A percentile compares a stretch with the other conserved stretches of the same genome.
phyloP scores from a whole-genome alignment of 169 alveolate species.

The Sarcocystis neurona region DNA sequence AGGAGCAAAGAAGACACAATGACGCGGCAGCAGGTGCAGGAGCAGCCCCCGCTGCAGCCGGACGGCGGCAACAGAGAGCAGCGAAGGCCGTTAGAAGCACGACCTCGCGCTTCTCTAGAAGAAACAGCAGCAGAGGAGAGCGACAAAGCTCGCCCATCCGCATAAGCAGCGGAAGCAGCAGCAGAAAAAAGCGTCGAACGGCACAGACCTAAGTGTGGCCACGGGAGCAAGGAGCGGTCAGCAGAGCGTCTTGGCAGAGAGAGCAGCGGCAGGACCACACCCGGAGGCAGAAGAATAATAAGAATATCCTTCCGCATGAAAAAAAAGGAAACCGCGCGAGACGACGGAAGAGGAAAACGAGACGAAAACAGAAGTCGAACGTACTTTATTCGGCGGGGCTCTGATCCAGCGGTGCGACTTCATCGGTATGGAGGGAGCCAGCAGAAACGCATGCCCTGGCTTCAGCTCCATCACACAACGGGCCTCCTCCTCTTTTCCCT shows the following conservation, averaged over 20 bases:
- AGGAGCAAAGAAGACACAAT: too few relatives aligned
- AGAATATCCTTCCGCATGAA: background rate
- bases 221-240: background rate
- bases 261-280: background rate
- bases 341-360: background rate
- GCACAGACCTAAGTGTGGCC: background rate
- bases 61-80: too few relatives aligned
- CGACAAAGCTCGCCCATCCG: too few relatives aligned
- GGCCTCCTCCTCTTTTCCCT: background rate
- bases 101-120: too few relatives aligned
- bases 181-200: background rate
- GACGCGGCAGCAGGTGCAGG: too few relatives aligned
- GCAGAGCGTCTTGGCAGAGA: background rate
- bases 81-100: too few relatives aligned
- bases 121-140: too few relatives aligned
- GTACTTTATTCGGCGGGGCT: constrained; percentile 61
- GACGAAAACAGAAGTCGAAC: background rate
- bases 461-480: background rate
- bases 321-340: background rate
- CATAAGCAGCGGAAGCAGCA: too few relatives aligned
- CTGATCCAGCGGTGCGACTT: constrained; percentile 40
- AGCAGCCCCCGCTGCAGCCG: too few relatives aligned
- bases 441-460: constrained; percentile 19
- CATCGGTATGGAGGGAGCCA: constrained; percentile 63
- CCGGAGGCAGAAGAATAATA: background rate